Percentiles rank a stretch among this genome's conserved stretches.
Conservation (phyloP, 345 rosid species). For the Camelina laxa region DNA sequence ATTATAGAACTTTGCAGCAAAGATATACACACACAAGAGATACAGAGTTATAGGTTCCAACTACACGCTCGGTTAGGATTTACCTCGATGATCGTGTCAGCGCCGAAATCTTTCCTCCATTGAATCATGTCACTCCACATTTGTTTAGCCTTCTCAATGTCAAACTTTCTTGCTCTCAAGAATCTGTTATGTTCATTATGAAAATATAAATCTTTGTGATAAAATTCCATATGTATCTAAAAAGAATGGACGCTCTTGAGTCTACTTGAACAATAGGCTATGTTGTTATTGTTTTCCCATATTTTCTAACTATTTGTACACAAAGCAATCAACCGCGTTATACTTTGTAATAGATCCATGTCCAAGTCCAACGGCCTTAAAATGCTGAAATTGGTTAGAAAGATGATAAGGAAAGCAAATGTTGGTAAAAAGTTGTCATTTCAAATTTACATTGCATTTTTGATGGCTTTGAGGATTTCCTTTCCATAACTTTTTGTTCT, state of each 20-base stretch:
- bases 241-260: not conserved
- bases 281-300: not conserved
- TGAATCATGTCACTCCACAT: slow-evolving; percentile 99
- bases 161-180: slow-evolving; percentile 96
- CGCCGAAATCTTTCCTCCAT: slow-evolving; percentile 96
- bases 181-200: slow-evolving; percentile 57
- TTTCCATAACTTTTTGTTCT: not conserved
- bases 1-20: not conserved
- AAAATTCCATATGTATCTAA: too few species aligned
- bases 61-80: slow-evolving; percentile 2
- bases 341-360: not conserved
- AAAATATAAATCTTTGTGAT: too few species aligned
- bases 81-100: slow-evolving; percentile 87
- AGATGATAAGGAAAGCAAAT: not conserved
- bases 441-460: not conserved
- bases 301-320: not conserved
- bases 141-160: slow-evolving; percentile 91
- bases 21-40: slow-evolving; percentile 1
- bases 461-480: not conserved
- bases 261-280: not conserved
- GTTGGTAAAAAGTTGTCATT: not conserved
- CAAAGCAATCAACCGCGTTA: not conserved
- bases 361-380: not conserved
- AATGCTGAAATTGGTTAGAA: not conserved
- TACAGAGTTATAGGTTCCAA: not conserved